phyloP scores from a whole-genome alignment of 345 rosid genomes.

The Noccaea caerulescens region DNA sequence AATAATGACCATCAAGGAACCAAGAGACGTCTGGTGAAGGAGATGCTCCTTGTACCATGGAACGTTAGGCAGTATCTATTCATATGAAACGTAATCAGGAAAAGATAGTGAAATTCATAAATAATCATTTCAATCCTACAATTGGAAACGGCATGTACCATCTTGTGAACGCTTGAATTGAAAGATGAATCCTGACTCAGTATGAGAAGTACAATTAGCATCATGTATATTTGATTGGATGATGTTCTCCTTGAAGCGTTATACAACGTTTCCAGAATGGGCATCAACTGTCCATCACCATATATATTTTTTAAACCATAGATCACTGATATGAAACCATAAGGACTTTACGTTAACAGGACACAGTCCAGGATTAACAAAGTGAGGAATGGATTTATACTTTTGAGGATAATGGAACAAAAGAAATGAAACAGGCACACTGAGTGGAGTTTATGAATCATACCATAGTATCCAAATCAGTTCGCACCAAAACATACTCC shows the following conservation, averaged over 20 bases:
- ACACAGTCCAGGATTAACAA: neutral
- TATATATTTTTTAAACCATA: neutral
- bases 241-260: conserved; percentile 85
- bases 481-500: conserved; percentile 96
- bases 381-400: conserved; percentile 10
- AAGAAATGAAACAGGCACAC: conserved; percentile 13
- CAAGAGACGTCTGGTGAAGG: conserved; percentile 95
- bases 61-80: conserved; percentile 79
- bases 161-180: conserved; percentile 90
- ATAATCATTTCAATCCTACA: conserved; percentile 13
- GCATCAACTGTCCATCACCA: conserved; percentile 73
- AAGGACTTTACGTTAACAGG: conserved; percentile 21
- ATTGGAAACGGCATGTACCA: conserved; percentile 55
- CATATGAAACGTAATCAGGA: conserved; percentile 35
- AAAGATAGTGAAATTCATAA: conserved; percentile 9
- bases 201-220: conserved; percentile 93
- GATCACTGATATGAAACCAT: conserved; percentile 9
- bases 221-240: conserved; percentile 94
- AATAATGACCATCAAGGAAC: conserved; percentile 87
- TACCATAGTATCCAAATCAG: conserved; percentile 98
- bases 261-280: conserved; percentile 89
- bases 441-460: conserved; percentile 35
- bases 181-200: conserved; percentile 98
- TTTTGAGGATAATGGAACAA: conserved; percentile 9
- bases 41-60: conserved; percentile 98